Conservation (phyloP, 768 basidiomycete genomes). For the Podaxis carcinomalis region DNA sequence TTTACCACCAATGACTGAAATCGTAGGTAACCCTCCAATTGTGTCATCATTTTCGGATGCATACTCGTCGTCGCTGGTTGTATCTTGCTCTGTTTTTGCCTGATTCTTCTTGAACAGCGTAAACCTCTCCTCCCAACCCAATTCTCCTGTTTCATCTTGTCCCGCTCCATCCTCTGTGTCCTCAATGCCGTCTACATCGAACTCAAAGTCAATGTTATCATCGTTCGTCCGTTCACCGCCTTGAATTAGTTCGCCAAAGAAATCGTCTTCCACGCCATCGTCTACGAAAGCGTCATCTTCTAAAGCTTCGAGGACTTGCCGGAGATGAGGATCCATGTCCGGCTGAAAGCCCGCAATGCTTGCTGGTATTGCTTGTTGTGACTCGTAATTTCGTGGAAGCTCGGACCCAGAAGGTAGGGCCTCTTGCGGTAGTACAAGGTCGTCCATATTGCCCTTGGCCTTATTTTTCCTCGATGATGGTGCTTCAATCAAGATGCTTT, state of each 20-base stretch:
- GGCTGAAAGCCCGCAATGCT: constrained; percentile 89
- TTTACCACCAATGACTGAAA: constrained; percentile 79
- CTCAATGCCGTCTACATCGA: constrained; percentile 46
- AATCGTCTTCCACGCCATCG: constrained; percentile 66
- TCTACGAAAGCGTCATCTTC: constrained; percentile 96
- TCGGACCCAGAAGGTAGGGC: constrained; percentile 70
- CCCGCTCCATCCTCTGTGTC: constrained; percentile 2
- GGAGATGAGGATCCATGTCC: constrained; percentile 92
- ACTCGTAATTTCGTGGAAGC: constrained; percentile 70
- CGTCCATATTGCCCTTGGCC: constrained; percentile 28
- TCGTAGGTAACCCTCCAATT: constrained; percentile 62
- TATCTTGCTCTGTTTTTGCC: constrained; percentile 32
- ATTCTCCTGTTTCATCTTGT: constrained; percentile 28
- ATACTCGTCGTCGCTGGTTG: constrained; percentile 46
- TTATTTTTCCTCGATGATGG: constrained; percentile 39
- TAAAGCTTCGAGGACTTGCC: constrained; percentile 89
- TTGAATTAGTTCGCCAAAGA: constrained; percentile 67
- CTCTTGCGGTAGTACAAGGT: constrained; percentile 63
- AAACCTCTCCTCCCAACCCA: constrained; percentile 77
- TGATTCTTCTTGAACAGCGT: constrained; percentile 73
- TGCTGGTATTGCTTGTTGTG: constrained; percentile 73
- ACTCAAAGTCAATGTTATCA: constrained; percentile 65
- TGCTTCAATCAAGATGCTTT: constrained; percentile 80
- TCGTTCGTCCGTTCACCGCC: constrained; percentile 64
- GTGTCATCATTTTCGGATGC: constrained; percentile 79